Evolutionary conservation across 208 protist genomes (phyloP), one percentile per base, ranked within the genome.

Genomic region (Porcisia hertigi): DNA sequence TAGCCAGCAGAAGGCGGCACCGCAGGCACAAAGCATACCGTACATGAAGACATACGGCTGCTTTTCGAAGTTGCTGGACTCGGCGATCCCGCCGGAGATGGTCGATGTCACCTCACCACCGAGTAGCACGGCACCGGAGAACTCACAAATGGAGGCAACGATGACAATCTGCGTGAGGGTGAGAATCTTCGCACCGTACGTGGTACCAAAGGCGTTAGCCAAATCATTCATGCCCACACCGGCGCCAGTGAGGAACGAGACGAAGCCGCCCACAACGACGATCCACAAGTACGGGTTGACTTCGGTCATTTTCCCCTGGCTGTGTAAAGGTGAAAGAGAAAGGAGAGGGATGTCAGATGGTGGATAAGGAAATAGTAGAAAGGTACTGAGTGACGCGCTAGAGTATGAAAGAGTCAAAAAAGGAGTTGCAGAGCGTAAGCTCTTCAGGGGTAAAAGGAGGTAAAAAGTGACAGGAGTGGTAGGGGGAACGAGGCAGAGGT

Each of bases 211-310:
- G 75, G 92, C 86, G 82, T 97, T 97, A 75, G 89, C 88, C 30
- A 97, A 87, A 72, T 97, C 94, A 57, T 97, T 97, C 66, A 89
- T 87, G 47, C 94, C 94, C 47, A 91, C 91, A 62, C 87, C 91
- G 71, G 75, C 81, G 52, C 80, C 88, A 49, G 87, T 81, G 55
- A 94, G 78, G 82, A 96, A 93, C 47, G 82, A 77, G 12, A 92
- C 63, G 54, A 96, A 83, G 65, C 79, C 83, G 67, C 84, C 80
- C 54, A 92, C 79, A 58, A 93, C 70, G 64, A 88, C 77, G 55
- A 95, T 91, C 89, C 91, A 95, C 53, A 93, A 75, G 58, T 85
- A 91, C 20, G 87, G 87, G 58, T 82, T 69, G n/a, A 81, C 36
- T 3, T 69, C 62, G 36, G 62, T 39, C 86, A 90, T 89, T 41